Percentiles rank a stretch among this genome's conserved stretches.
phyloP scores from a whole-genome alignment of 495 filamentous ascomycete genomes.

The Neohortaea acidophila region DNA sequence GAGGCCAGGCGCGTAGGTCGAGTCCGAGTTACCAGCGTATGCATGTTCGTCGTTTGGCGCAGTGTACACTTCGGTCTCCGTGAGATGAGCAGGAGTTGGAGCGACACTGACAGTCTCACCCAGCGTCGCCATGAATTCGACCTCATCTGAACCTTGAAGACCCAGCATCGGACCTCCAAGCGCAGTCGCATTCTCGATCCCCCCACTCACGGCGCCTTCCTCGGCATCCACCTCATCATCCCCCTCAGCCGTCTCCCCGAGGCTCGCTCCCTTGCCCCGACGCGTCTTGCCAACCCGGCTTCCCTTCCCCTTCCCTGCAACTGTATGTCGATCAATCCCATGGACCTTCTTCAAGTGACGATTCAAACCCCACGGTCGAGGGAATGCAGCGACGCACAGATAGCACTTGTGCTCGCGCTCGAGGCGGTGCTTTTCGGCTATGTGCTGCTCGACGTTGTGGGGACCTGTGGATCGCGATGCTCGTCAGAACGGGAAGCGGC shows the following conservation, averaged over 20 bases:
- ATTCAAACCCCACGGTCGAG: background rate
- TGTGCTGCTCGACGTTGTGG: slow-evolving; percentile 2
- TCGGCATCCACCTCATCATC: background rate
- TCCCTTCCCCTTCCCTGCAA: background rate
- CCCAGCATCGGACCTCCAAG: background rate
- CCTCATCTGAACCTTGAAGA: too few species aligned
- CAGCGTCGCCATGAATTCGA: too few species aligned
- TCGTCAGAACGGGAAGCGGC: too few species aligned
- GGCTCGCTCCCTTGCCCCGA: background rate
- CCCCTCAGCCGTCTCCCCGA: background rate
- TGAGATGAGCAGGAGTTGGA: too few species aligned
- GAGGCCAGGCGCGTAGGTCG: too few species aligned
- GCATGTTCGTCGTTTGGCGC: too few species aligned
- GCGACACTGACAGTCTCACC: too few species aligned
- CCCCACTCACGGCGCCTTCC: background rate
- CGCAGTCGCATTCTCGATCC: background rate
- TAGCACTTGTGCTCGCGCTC: background rate
- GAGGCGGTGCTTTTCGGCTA: background rate
- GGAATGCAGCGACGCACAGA: background rate
- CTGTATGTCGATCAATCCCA: background rate
- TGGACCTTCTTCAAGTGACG: background rate
- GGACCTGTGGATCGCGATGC: too few species aligned
- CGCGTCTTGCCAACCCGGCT: background rate
- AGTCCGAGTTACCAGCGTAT: too few species aligned
- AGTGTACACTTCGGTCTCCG: too few species aligned